Evolutionary conservation across 192 early-diverging fungal genomes (phyloP), one percentile per base, ranked within the genome.

Genomic region (Coemansia erecta): DNA sequence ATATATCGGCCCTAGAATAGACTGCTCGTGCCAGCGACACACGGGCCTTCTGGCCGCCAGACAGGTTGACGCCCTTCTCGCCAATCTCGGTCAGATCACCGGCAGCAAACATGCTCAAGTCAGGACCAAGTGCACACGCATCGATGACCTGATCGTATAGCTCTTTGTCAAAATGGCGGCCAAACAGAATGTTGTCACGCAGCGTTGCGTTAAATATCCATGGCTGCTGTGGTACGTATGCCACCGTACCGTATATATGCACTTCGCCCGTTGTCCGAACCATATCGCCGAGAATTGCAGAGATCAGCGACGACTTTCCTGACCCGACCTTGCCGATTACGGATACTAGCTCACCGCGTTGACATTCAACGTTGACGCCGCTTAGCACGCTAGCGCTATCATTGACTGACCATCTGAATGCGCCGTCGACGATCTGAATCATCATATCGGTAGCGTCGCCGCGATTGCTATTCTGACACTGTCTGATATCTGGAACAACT

Each of bases 151-250:
- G 53, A 26, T 78, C 56, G 58, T 87, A 89, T 3, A 76, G 70
- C 39, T 66, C 78, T 51, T 66, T 69, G 55, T 88, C 77, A 28
- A 77, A 81, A 8, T 52, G 55, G 19, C 71, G 77, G 42, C 87
- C 87, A 72, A 89, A 88, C 56, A 88, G 45, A 53, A 89, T 86
- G 69, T 88, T 89, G 58, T 85, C 84, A 44, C 77, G 73, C 51
- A 89, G 69, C 8, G 85, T 82, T 4, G 81, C 84, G 51, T 87
- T 87, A 62, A 86, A 77, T 42, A 89, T 86, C 86, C 86, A 88
- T n/a, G 86, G 74, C 45, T 80, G 79, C 72, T 88, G 86, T 11
- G 86, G 73, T n/a, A 80, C 81, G 58, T 84, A 87, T 1, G 85
- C 84, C 24, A 85, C 46, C 26, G 35, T 61, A 37, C 82, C 82